Evolutionary conservation across 176 grass and related monocot genomes (phyloP).

Genomic region (Oryza rufipogon): DNA sequence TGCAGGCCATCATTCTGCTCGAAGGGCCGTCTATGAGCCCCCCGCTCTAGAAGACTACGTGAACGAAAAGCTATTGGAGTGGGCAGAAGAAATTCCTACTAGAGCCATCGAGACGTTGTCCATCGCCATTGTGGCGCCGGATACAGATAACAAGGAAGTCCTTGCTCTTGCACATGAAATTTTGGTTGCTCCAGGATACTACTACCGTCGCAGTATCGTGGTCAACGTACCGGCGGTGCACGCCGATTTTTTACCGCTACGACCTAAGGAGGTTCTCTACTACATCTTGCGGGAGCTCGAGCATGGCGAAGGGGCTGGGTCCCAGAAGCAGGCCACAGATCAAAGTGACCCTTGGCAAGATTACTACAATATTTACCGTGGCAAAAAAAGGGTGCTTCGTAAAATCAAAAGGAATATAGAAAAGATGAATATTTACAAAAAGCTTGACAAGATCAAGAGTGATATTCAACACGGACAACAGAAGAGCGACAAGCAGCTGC

Average conservation of each 20-base stretch:
- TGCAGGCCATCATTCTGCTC: too few relatives aligned
- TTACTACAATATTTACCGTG: too few relatives aligned
- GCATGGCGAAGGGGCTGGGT: too few relatives aligned
- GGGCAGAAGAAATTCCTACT: neutral
- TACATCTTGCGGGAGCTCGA: constrained; percentile 25
- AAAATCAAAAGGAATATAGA: neutral
- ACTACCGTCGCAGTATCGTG: neutral
- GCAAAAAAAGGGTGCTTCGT: accelerated
- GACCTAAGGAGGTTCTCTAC: constrained; percentile 20
- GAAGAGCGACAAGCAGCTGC: neutral
- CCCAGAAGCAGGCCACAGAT: neutral
- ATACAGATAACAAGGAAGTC: neutral
- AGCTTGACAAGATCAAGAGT: neutral
- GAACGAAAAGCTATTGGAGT: neutral
- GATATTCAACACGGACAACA: neutral
- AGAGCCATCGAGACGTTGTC: neutral
- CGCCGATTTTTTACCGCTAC: neutral
- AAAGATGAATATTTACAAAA: neutral
- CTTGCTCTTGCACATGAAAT: neutral
- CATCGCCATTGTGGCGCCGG: neutral
- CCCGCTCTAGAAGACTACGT: neutral
- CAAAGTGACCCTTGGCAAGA: neutral
- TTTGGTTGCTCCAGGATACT: too few relatives aligned
- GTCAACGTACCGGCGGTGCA: neutral
- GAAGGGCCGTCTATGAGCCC: neutral